Base-by-base conservation (phyloP, 352 stramenopile genomes). In the Plasmopara halstedii region DNA sequence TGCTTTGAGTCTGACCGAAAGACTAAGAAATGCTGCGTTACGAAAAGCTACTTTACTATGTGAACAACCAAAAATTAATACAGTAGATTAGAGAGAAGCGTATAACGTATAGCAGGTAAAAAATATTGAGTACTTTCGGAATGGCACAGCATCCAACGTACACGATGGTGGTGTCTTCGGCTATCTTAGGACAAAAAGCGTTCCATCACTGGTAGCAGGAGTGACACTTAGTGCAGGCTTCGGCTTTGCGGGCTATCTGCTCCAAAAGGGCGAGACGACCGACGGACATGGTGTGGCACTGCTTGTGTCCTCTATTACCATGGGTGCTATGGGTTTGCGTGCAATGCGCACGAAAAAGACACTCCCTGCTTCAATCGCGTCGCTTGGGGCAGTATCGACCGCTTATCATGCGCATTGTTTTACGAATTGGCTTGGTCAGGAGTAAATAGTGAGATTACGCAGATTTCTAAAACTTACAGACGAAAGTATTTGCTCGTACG, bases 361-460 rank as follows among this genome's bases (percentile, higher is more conserved):
- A 15, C 53, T 95, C 8, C 82, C 84, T 1, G 77, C 89, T 39
- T 70, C 74, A 9, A 56, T 95, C 20, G 75, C 80, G 14, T 79
- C 75, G 15, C 62, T 94, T 22, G 81, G 82, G 45, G 80, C 78
- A 2, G 42, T 94, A 35, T 91, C 75, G 10, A 63, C 72, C 5
- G 84, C 80, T 13, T 95, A 95, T 62, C 80, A 91, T 49, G 80
- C 77, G 38, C 72, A 90, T 34, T 67, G 71, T 42, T 86, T 91
- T 51, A 73, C 66, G 23, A 73, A 94, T 37, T 95, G 84, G 84
- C 67, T 88, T 48, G 82, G 73, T 26, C 77, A 93, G 40, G 79
- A 93, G 51, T 93, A 81, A 50, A 40, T 2, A n/a, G n/a, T n/a
- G 6, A 50, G 21, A 29, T 29, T 6, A 4, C n/a, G 25, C 25